Percentiles rank a stretch among this genome's conserved stretches.
Conservation (phyloP, 441 rosid species). For the Populus hybrid region DNA sequence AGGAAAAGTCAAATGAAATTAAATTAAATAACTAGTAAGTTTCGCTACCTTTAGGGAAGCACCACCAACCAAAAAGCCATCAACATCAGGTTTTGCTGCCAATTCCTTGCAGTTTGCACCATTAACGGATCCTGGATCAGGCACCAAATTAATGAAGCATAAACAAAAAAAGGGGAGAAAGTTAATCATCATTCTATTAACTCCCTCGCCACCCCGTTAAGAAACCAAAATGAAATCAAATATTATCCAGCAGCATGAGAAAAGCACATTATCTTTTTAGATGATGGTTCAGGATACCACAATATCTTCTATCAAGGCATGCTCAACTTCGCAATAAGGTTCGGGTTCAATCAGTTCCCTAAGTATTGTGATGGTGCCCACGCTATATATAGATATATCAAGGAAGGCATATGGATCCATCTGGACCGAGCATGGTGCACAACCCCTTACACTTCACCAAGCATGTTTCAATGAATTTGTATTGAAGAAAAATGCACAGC, state of each 20-base stretch:
- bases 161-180: not conserved
- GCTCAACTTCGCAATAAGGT: not conserved
- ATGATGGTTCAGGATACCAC: not conserved
- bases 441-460: not conserved
- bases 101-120: constrained; percentile 62
- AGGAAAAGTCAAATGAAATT: not conserved
- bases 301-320: not conserved
- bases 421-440: not conserved
- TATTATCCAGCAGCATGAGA: not conserved
- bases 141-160: not conserved
- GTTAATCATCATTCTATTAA: not conserved
- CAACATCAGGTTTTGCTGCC: constrained; percentile 60
- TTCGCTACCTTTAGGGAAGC: constrained; percentile 60
- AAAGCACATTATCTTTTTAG: not conserved
- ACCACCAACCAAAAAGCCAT: constrained; percentile 76
- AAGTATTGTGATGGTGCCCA: not conserved
- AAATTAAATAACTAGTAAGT: not conserved
- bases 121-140: constrained; percentile 57
- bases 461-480: not conserved
- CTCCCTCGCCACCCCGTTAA: not conserved
- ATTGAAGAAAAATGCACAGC: not conserved
- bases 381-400: not conserved
- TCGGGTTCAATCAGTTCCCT: not conserved
- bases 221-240: not conserved
- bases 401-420: not conserved